Percentiles rank a stretch among this genome's conserved stretches.
Conservation (phyloP, 768 basidiomycete genomes). For the Epithele typhae region DNA sequence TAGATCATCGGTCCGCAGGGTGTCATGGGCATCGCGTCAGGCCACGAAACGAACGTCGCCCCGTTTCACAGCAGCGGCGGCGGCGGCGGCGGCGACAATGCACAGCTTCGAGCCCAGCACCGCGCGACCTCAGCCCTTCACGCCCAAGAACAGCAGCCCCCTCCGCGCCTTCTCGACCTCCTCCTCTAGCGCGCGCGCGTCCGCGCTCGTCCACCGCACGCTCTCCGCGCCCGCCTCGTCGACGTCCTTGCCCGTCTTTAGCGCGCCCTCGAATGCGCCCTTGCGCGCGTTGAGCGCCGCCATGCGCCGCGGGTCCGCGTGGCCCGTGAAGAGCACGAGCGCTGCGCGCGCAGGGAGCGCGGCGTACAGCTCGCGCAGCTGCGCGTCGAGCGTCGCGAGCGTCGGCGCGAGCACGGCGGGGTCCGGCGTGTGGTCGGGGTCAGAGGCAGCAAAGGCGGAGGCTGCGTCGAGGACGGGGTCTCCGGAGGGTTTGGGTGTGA, state of each 20-base stretch:
- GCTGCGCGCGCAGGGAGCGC: conserved; percentile 78
- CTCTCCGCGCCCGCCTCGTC: conserved; percentile 34
- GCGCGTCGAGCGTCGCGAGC: conserved; percentile 52
- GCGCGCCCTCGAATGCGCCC: conserved; percentile 62
- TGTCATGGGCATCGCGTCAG: too few species aligned
- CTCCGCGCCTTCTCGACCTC: conserved; percentile 75
- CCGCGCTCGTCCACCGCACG: conserved; percentile 69
- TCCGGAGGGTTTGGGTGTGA: conserved; percentile 41
- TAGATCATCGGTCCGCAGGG: too few species aligned
- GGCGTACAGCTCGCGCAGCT: conserved; percentile 57
- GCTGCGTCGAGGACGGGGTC: conserved; percentile 27
- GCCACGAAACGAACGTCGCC: too few species aligned
- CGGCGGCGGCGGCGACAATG: too few species aligned
- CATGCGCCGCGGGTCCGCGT: conserved; percentile 85
- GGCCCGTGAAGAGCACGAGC: conserved; percentile 81
- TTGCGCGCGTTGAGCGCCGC: conserved; percentile 66
- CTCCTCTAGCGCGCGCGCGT: conserved; percentile 76
- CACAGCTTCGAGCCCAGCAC: too few species aligned
- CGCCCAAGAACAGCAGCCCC: conserved; percentile 78
- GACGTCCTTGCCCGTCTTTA: conserved; percentile 49
- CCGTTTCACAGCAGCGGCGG: too few species aligned
- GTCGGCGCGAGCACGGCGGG: conserved; percentile 11
- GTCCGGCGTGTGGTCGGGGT: conserved; percentile 23
- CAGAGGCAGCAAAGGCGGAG: conserved; percentile 4
- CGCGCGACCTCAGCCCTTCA: conserved; percentile 35